phyloP scores from a whole-genome alignment of 768 basidiomycete species.

The Suillus hirtellus region DNA sequence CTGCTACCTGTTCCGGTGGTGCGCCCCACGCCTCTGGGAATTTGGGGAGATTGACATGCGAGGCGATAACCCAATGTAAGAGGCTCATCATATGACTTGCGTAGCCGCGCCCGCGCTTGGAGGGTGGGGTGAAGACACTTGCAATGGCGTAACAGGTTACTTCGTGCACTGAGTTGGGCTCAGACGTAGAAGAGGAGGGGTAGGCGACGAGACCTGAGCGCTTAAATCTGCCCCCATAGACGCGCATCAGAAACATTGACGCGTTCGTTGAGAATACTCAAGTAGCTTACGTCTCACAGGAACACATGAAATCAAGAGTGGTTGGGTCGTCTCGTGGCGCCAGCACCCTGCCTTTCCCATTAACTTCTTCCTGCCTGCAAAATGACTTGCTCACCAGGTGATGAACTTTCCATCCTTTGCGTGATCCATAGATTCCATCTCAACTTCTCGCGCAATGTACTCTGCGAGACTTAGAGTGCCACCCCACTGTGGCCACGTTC shows the following conservation, averaged over 20 bases:
- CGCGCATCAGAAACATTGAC: not conserved
- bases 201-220: conserved; percentile 33
- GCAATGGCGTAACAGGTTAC: conserved; percentile 54
- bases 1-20: conserved; percentile 38
- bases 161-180: conserved; percentile 23
- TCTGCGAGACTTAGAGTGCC: conserved; percentile 41
- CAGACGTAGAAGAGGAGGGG: conserved; percentile 7
- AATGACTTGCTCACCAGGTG: conserved; percentile 41
- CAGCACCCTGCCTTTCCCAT: conserved; percentile 46
- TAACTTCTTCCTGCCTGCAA: not conserved
- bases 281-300: conserved; percentile 57
- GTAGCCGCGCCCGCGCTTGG: conserved; percentile 55
- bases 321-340: conserved; percentile 47
- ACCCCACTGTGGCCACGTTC: conserved; percentile 42
- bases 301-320: conserved; percentile 52
- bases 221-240: conserved; percentile 36
- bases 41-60: conserved; percentile 28
- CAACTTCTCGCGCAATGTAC: conserved; percentile 42
- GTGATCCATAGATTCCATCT: conserved; percentile 41
- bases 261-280: not conserved
- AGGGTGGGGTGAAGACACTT: conserved; percentile 54
- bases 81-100: conserved; percentile 65
- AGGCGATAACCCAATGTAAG: conserved; percentile 55
- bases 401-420: conserved; percentile 44
- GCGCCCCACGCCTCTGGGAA: conserved; percentile 46